Evolutionary conservation across 257 asterid species (phyloP).

Genomic region (Lycium barbarum): DNA sequence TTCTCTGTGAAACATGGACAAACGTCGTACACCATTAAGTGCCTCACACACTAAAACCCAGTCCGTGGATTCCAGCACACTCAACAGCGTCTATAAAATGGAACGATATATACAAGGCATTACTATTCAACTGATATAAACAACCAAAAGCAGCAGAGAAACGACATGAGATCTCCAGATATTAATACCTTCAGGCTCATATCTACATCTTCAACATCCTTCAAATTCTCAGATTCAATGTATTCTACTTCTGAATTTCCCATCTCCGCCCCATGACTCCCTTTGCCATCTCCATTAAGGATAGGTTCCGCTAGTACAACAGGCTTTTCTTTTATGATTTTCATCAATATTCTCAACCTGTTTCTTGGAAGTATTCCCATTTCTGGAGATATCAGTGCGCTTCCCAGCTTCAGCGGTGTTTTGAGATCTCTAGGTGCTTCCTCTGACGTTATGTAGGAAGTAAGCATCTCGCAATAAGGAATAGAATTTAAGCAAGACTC

Average conservation of each 20-base stretch:
- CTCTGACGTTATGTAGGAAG: constrained; percentile 55
- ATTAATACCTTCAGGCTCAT: constrained; percentile 57
- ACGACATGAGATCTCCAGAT: neutral
- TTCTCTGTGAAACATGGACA: constrained; percentile 77
- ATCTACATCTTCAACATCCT: constrained; percentile 69
- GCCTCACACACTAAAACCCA: constrained; percentile 83
- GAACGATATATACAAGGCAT: neutral
- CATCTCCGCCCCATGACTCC: constrained; percentile 47
- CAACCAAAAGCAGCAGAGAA: neutral
- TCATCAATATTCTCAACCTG: constrained; percentile 45
- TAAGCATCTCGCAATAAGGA: neutral
- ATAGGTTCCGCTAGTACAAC: constrained; percentile 44
- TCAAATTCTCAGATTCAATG: constrained; percentile 73
- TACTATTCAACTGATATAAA: constrained; percentile 4
- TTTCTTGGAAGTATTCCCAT: constrained; percentile 51
- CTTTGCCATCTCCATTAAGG: constrained; percentile 42
- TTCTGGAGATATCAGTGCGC: constrained; percentile 50
- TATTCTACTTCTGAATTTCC: constrained; percentile 76
- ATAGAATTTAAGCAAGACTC: neutral
- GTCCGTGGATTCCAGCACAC: constrained; percentile 75
- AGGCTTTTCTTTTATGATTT: constrained; percentile 44
- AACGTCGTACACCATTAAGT: constrained; percentile 72
- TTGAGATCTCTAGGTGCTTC: constrained; percentile 56
- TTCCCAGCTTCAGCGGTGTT: constrained; percentile 51
- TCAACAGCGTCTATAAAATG: constrained; percentile 58